A percentile compares a stretch with the other conserved stretches of the same genome.
Conservation (phyloP, 306 rosid genomes). For the Fragaria vesca region DNA sequence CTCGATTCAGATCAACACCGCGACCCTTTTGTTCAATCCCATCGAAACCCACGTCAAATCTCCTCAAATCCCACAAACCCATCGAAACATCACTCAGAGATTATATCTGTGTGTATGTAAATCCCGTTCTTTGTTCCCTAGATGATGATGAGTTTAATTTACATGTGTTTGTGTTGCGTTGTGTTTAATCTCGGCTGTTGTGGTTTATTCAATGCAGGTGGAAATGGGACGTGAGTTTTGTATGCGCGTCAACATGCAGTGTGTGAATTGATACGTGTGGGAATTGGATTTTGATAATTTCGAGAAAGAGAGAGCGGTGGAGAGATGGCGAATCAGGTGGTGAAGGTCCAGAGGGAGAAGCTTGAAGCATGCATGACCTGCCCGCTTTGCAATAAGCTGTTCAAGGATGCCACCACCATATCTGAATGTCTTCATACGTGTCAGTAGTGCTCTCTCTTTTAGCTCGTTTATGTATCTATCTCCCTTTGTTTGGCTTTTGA, state of each 20-base stretch:
- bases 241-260: slow-evolving; percentile 58
- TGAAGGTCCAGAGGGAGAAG: slow-evolving; percentile 57
- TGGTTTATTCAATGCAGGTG: slow-evolving; percentile 37
- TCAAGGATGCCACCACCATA: slow-evolving; percentile 86
- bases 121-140: not conserved
- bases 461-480: not conserved
- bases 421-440: slow-evolving; percentile 98
- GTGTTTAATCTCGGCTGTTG: slow-evolving; percentile 12
- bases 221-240: slow-evolving; percentile 55
- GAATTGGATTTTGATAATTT: slow-evolving; percentile 6
- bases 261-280: slow-evolving; percentile 33
- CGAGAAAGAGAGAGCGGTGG: not conserved
- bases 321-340: slow-evolving; percentile 77
- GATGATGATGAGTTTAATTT: not conserved
- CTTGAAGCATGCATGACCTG: slow-evolving; percentile 94
- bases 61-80: slow-evolving; percentile 19
- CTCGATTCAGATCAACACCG: slow-evolving; percentile 70
- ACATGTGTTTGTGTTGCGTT: not conserved
- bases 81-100: too few relatives aligned
- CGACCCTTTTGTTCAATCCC: slow-evolving; percentile 39
- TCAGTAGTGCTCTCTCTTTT: slow-evolving; percentile 36
- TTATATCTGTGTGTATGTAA: not conserved
- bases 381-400: slow-evolving; percentile 71
- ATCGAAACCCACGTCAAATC: slow-evolving; percentile 67
- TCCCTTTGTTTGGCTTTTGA: slow-evolving; percentile 6